Evolutionary conservation across 2,329 filamentous ascomycete species (phyloP), one percentile per base, ranked within the genome.

Genomic region (Exophiala viscosa): DNA sequence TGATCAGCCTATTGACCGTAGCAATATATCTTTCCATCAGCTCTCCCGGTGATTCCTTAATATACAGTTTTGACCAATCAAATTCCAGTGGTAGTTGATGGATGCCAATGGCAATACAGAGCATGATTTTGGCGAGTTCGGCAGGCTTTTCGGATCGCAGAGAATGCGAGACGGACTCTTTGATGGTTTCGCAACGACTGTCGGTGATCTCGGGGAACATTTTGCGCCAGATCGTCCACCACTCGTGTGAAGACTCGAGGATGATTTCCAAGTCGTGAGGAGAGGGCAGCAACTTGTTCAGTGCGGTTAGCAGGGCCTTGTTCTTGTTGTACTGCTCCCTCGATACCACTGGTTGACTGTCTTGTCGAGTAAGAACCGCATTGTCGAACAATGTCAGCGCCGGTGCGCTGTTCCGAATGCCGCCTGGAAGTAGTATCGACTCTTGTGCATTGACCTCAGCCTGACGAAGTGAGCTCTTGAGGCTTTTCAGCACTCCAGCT

Each of bases 11-110:
- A 44, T 78, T 72, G 13, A 79, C 73, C 14, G 70, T 66, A 18
- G 70, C 68, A 36, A 78, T 66, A 57, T 76, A 79, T 3, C 66
- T 65, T 36, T 77, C 72, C 15, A 77, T 66, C 40, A 76, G 69
- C 20, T 73, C 67, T 13, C 72, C 68, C 18, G 71, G 70, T 61
- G 71, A 53, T 62, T 73, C 58, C 66, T 72, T 65, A 53, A 67
- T 57, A 67, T 63, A 53, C 55, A 62, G 68, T 63, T 35, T 65
- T 54, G 52, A 66, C 65, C 60, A 75, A 59, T 66, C 69, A 58
- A 64, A 71, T 50, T 61, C 61, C 62, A 67, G 50, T 43, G 76
- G 61, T 51, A 76, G 55, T 64, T 76, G 62, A 55, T 73, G 64
- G 61, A 73, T 63, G 55, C 69, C 68, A 55, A 78, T 67, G 60